Percentiles rank a stretch among this genome's conserved stretches.
Conservation (phyloP, 805 yeast species). For the Candida patagonica region DNA sequence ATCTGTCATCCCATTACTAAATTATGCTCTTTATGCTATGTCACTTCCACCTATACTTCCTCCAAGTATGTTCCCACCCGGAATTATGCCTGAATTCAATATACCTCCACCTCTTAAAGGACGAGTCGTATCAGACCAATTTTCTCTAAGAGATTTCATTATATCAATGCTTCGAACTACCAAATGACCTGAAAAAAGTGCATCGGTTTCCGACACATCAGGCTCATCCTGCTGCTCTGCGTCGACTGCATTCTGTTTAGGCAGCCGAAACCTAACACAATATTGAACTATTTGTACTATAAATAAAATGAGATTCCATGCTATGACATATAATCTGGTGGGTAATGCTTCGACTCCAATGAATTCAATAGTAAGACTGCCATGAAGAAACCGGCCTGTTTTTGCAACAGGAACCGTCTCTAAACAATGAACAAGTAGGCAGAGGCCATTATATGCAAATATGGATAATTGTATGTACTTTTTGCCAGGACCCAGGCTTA, state of each 20-base stretch:
- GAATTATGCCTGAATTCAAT: too few species aligned
- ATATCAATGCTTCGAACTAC: conserved; percentile 11
- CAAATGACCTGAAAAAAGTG: conserved; percentile 12
- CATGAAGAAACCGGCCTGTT: conserved; percentile 15
- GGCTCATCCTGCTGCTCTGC: conserved; percentile 4
- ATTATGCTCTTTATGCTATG: too few species aligned
- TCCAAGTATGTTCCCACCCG: too few species aligned
- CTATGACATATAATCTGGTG: conserved; percentile 11
- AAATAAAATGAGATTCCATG: conserved; percentile 16
- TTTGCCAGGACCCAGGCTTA: conserved; percentile 9
- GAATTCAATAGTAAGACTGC: conserved; percentile 19
- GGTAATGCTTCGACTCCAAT: conserved; percentile 14
- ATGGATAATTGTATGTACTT: conserved; percentile 12
- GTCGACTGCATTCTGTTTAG: not conserved
- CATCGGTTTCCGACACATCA: not conserved
- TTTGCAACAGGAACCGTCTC: conserved; percentile 10
- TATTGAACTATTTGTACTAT: conserved; percentile 13
- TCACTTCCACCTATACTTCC: too few species aligned
- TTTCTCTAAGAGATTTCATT: conserved; percentile 2
- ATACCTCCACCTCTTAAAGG: too few species aligned
- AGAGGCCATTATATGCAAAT: conserved; percentile 10
- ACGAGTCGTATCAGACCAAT: too few species aligned
- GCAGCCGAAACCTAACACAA: conserved; percentile 4
- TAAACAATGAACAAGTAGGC: conserved; percentile 11
- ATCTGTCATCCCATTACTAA: too few species aligned